Evolutionary conservation across 306 rosid genomes (phyloP), one percentile per base, ranked within the genome.

Genomic region (Trifolium dubium): DNA sequence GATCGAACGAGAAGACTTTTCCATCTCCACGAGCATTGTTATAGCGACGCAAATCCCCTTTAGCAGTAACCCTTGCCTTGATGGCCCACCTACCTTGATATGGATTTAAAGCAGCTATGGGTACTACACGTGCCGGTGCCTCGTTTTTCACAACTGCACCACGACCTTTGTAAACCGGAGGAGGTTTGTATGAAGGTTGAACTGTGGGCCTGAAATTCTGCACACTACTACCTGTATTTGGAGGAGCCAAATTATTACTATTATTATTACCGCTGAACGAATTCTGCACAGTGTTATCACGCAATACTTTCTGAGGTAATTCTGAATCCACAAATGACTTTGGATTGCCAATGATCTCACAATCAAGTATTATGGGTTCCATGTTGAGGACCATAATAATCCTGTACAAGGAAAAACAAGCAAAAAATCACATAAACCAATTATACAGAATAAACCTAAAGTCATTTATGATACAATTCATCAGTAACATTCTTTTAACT

Each of bases 11-110:
- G 85, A 94, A 94, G 28, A 94, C 97, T 80, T 94, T 94, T 18
- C 99, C 99, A 78, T 92, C 99, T 86, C 99, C 99, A 10, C 93
- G 85, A 47, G 96, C 97, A 83, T 94, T 94, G 71, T 94, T 94
- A 72, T 94, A 94, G 70, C 97, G 94, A 73, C 97, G 98, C 32
- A 89, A 85, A 72, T 92, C 97, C 51, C 98, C 99, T 81, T 92
- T 94, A 5, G 97, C 97, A 43, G 99, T 94, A 44, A 94, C 96
- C 81, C 97, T 88, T 60, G 99, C 97, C 88, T 87, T 94, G 82
- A 91, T 92, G 41, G 97, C 99, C 99, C 99, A 94, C 64, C 96
- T 85, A 40, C 97, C 99, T 67, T 92, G 96, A 81, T 91, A 94
- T 78, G 97, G 98, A 83, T 94, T 94, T 83, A 94, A 71, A 43